A percentile compares a stretch with the other conserved stretches of the same genome.
These are phyloP conservation scores for Xylariaceae sp. DNA, from an alignment of 2,329 filamentous ascomycete species.

Conservation along the genomic window DNA sequence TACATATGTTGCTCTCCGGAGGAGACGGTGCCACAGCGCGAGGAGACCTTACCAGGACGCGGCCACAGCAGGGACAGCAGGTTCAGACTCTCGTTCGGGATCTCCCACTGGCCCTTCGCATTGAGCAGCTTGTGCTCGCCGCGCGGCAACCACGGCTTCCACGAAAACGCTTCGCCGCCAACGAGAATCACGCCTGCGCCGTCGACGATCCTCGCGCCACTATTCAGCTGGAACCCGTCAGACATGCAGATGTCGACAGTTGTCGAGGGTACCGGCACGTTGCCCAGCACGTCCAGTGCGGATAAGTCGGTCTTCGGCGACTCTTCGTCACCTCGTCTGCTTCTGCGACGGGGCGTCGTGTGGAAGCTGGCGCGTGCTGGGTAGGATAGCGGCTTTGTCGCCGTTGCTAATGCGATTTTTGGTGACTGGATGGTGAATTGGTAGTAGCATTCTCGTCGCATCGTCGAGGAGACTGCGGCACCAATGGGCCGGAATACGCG, in stretches of 20 bases:
- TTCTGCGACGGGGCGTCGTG: slow-evolving; percentile 15
- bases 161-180: slow-evolving; percentile 80
- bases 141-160: slow-evolving; percentile 69
- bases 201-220: slow-evolving; percentile 63
- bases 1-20: too few relatives aligned
- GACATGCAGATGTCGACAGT: slow-evolving; percentile 75
- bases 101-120: slow-evolving; percentile 74
- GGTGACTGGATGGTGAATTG: slow-evolving; percentile 1
- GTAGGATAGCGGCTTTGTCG: slow-evolving; percentile 1
- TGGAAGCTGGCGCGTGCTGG: slow-evolving; percentile 22
- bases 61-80: slow-evolving; percentile 77
- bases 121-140: slow-evolving; percentile 54
- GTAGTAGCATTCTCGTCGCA: slow-evolving; percentile 15
- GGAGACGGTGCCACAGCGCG: neutral
- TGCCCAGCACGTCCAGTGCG: slow-evolving; percentile 72
- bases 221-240: slow-evolving; percentile 84
- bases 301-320: slow-evolving; percentile 57
- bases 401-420: neutral
- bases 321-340: slow-evolving; percentile 20
- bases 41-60: slow-evolving; percentile 64
- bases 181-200: slow-evolving; percentile 73
- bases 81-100: slow-evolving; percentile 65
- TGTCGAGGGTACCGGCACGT: slow-evolving; percentile 70
- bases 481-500: slow-evolving; percentile 19
- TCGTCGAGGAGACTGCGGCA: slow-evolving; percentile 9